Base-by-base conservation (phyloP, 164 flowering plant species). In the Nymphaea colorata region DNA sequence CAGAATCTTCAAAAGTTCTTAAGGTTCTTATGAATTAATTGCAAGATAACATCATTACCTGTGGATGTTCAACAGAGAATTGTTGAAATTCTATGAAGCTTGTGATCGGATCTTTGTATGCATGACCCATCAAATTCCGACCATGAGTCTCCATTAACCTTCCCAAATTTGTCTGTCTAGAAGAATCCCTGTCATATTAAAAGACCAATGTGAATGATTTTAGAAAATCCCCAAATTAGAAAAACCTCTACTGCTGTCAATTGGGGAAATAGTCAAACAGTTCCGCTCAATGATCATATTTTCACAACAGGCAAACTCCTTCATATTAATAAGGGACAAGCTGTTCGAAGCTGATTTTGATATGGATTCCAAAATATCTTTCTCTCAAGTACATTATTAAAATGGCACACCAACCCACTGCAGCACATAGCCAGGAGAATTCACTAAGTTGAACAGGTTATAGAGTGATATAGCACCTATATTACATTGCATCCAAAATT, bases 21-120 rank as follows among this genome's bases (percentile, higher is more conserved):
- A 25, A 25, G 36, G 1, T 25, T 25, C 36, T 25, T 25, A 25
- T 25, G 36, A 25, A 25, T 25, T 25, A 25, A 25, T 25, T 25
- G 36, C 12, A 47, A 47, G 2, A 61, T 61, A n/a, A 7, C 16
- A n/a, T 2, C 63, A n/a, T 71, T 74, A 85, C 96, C 82, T 90
- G 89, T 61, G 96, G 99, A 70, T 90, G 79, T 47, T 88, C 76
- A 68, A 78, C 88, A 41, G 93, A 78, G 80, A 84, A 88, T 64
- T 82, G 75, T 42, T 82, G 93, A 71, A 91, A 91, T 64, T 81
- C 79, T 57, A 43, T 74, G 76, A 76, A 91, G 77, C 99, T 94
- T 68, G 88, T 61, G 51, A 91, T 82, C 5, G 99, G 99, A 73
- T 94, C 92, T 67, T 76, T 79, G 82, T 94, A 94, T 7, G 74